These are phyloP conservation scores for Acorus gramineus DNA, from an alignment of 106 monocot species.

Conservation along the genomic window DNA sequence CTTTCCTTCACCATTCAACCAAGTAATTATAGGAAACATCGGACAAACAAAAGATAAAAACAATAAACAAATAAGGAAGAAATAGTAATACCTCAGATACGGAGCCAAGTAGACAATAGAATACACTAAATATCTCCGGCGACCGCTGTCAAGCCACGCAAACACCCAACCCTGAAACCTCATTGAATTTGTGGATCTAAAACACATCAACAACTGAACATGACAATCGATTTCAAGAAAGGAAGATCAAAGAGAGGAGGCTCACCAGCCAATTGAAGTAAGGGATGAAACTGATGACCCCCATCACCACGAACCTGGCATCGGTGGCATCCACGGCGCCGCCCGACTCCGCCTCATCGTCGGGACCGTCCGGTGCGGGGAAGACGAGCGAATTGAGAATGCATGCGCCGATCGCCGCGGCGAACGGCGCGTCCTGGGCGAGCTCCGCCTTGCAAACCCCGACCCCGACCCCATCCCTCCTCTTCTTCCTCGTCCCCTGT, in stretches of 20 bases:
- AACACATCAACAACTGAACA: conserved; percentile 5
- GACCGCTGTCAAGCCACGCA: conserved; percentile 85
- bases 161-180: conserved; percentile 79
- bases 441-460: conserved; percentile 42
- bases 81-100: conserved; percentile 56
- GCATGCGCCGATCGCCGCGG: conserved; percentile 73
- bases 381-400: conserved; percentile 63
- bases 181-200: background rate
- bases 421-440: conserved; percentile 71
- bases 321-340: conserved; percentile 57
- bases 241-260: background rate
- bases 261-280: conserved; percentile 98
- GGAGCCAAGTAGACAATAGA: conserved; percentile 88
- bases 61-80: too few relatives aligned
- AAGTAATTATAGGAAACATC: too few relatives aligned
- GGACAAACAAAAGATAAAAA: too few relatives aligned
- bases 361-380: conserved; percentile 16
- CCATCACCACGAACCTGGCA: conserved; percentile 82
- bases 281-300: conserved; percentile 79
- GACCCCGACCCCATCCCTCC: background rate
- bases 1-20: too few relatives aligned
- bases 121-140: conserved; percentile 72
- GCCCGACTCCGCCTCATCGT: conserved; percentile 22
- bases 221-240: background rate
- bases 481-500: background rate